Percentiles rank a stretch among this genome's conserved stretches.
phyloP scores from a whole-genome alignment of 2,329 filamentous ascomycete genomes.

The Botrytis elliptica region DNA sequence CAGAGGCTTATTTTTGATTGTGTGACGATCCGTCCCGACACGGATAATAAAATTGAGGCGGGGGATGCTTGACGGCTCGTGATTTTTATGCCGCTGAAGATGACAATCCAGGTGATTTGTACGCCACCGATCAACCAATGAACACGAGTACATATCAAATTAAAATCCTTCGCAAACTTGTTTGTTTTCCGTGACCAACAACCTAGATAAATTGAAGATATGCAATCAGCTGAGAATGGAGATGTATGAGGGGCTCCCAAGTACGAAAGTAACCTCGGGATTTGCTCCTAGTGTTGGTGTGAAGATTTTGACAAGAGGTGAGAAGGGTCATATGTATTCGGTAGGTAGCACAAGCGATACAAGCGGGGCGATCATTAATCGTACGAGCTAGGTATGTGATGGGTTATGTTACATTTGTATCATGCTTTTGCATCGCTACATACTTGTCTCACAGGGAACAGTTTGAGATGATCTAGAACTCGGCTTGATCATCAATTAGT shows the following conservation, averaged over 20 bases:
- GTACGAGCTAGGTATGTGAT: not conserved
- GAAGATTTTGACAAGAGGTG: not conserved
- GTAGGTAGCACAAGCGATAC: not conserved
- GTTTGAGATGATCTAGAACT: not conserved
- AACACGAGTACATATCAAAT: not conserved
- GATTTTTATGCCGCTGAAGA: slow-evolving; percentile 1
- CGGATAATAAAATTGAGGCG: not conserved
- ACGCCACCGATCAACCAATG: not conserved
- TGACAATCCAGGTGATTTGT: not conserved
- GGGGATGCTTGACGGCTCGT: not conserved
- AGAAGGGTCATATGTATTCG: not conserved
- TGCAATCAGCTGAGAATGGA: not conserved
- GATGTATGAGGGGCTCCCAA: not conserved
- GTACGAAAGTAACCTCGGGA: not conserved
- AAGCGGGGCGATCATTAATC: not conserved
- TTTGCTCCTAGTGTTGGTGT: not conserved
- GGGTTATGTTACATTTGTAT: slow-evolving; percentile 1
- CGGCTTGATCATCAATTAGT: not conserved
- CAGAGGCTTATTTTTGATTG: not conserved
- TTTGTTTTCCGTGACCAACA: not conserved
- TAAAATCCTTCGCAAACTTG: not conserved
- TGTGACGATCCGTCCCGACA: not conserved
- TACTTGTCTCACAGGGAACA: not conserved
- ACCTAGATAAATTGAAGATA: not conserved
- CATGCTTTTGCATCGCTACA: not conserved